phyloP scores from a whole-genome alignment of 140 eudicot species.

The Ambrosia hybrid region DNA sequence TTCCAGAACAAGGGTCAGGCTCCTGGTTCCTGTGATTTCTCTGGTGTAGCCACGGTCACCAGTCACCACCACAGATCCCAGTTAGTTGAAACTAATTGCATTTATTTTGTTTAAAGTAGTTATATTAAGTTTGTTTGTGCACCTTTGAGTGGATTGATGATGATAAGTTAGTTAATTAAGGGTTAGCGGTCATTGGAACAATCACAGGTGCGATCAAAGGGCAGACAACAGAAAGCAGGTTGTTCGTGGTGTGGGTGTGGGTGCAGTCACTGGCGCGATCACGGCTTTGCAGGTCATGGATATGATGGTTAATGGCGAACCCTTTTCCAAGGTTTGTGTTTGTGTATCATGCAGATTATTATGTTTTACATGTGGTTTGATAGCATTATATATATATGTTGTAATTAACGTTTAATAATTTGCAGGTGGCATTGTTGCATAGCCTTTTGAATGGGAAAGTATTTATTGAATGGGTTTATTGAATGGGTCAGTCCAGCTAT shows the following conservation, averaged over 20 bases:
- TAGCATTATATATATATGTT: too few species aligned
- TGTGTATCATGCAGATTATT: background rate
- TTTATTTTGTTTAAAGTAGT: background rate
- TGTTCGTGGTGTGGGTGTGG: slow-evolving; percentile 74
- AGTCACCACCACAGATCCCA: slow-evolving; percentile 71
- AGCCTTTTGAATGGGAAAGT: slow-evolving; percentile 81
- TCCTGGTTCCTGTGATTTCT: slow-evolving; percentile 64
- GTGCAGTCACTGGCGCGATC: slow-evolving; percentile 77
- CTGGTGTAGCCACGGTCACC: slow-evolving; percentile 53
- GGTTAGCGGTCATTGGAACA: slow-evolving; percentile 52
- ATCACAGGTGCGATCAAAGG: slow-evolving; percentile 79
- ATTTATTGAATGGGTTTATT: too few species aligned
- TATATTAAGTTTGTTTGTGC: too few species aligned
- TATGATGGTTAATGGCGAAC: too few species aligned
- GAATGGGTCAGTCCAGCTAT: slow-evolving; percentile 97
- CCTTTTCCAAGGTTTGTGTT: slow-evolving; percentile 68
- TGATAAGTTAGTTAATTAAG: too few species aligned
- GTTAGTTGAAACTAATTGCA: slow-evolving; percentile 31
- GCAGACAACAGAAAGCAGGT: slow-evolving; percentile 89
- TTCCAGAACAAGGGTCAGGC: slow-evolving; percentile 66
- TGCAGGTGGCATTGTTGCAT: slow-evolving; percentile 70
- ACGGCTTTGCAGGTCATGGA: slow-evolving; percentile 76
- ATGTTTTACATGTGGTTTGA: background rate
- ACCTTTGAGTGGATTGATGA: too few species aligned
- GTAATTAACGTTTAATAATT: slow-evolving; percentile 8